Evolutionary conservation across 768 basidiomycete genomes (phyloP).

Genomic region (Tricholoma sp.): DNA sequence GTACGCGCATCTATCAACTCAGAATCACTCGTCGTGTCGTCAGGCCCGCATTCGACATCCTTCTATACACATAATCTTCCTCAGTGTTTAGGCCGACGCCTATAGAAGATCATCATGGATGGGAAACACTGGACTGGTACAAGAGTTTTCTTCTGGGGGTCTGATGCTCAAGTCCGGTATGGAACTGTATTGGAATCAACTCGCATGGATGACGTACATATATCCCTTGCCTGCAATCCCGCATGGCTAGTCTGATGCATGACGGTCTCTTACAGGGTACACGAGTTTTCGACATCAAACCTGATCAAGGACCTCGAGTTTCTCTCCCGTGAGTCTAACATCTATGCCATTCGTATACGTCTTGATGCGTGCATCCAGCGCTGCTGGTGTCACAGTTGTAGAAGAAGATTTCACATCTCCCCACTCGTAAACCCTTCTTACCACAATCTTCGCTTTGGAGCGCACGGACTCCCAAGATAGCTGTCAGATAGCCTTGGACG

Average conservation of each 20-base stretch:
- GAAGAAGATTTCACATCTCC: slow-evolving; percentile 1
- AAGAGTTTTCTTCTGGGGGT: slow-evolving; percentile 21
- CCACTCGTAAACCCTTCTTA: neutral
- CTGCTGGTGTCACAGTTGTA: slow-evolving; percentile 18
- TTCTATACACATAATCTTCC: neutral
- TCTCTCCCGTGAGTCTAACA: slow-evolving; percentile 19
- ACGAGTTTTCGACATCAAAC: slow-evolving; percentile 16
- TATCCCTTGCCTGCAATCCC: neutral
- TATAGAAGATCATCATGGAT: slow-evolving; percentile 4
- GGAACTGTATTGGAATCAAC: slow-evolving; percentile 17
- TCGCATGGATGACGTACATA: slow-evolving; percentile 14
- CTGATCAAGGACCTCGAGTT: slow-evolving; percentile 15
- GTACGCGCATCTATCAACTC: neutral
- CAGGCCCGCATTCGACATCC: neutral
- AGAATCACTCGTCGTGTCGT: neutral
- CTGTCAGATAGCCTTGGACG: neutral
- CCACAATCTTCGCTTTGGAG: neutral
- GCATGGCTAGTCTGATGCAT: neutral
- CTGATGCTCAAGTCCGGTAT: slow-evolving; percentile 16
- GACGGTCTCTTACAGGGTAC: slow-evolving; percentile 13
- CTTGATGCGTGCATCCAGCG: slow-evolving; percentile 8
- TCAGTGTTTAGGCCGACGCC: neutral
- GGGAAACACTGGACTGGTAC: slow-evolving; percentile 14
- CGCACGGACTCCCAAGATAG: neutral
- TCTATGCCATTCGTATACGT: neutral